Evolutionary conservation across 257 asterid species (phyloP).

Genomic region (Eucommia ulmoides): DNA sequence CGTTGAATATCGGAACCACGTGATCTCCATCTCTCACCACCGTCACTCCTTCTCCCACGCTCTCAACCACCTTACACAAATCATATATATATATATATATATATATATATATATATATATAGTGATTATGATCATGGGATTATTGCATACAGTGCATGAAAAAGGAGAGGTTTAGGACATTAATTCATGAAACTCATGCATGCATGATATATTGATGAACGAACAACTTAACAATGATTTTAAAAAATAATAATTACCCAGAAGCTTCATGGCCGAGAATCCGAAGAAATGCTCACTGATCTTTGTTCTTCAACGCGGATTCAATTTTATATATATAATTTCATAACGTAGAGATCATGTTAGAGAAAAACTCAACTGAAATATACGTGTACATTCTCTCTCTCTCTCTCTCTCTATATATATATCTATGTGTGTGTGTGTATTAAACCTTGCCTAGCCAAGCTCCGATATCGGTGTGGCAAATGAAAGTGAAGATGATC

Average conservation of each 20-base stretch:
- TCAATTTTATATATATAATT: too few relatives aligned
- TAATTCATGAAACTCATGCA: too few relatives aligned
- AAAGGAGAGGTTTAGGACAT: too few relatives aligned
- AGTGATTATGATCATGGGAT: too few relatives aligned
- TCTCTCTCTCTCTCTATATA: too few relatives aligned
- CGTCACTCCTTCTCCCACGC: conserved; percentile 79
- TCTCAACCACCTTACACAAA: conserved; percentile 56
- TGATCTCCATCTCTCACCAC: conserved; percentile 57
- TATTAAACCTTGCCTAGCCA: conserved; percentile 70
- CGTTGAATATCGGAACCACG: conserved; percentile 77
- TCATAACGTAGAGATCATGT: background rate
- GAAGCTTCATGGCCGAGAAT: conserved; percentile 88
- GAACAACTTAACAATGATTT: too few relatives aligned
- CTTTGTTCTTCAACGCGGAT: conserved; percentile 36
- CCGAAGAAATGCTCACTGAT: conserved; percentile 59
- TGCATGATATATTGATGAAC: too few relatives aligned
- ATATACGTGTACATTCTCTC: too few relatives aligned
- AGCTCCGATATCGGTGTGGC: conserved; percentile 82
- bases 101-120: too few relatives aligned
- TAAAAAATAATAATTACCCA: too few relatives aligned
- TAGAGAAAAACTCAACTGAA: background rate
- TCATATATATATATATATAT: too few relatives aligned
- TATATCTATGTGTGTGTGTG: background rate
- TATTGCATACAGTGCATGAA: too few relatives aligned
- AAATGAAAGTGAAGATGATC: conserved; percentile 69